Evolutionary conservation across 2,329 filamentous ascomycete genomes (phyloP).

Genomic region (Calonectria crousiana): DNA sequence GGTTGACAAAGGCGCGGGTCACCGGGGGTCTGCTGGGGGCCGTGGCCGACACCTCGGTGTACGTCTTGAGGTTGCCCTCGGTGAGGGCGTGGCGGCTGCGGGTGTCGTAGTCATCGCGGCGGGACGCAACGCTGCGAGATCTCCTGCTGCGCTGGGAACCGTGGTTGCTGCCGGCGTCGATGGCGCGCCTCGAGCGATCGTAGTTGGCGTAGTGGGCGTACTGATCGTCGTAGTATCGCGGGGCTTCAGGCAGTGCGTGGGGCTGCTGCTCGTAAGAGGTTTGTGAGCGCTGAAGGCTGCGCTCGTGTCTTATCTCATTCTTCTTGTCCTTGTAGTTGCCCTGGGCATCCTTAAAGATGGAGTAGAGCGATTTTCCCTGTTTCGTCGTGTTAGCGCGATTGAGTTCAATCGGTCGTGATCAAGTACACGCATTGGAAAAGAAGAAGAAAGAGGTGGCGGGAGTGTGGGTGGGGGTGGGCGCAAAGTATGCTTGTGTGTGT

Average conservation of each 20-base stretch:
- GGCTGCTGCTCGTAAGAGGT: constrained; percentile 63
- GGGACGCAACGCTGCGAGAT: constrained; percentile 51
- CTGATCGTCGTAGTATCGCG: constrained; percentile 46
- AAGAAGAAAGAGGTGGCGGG: background rate
- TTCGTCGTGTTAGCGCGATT: constrained; percentile 14
- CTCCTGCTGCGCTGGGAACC: constrained; percentile 58
- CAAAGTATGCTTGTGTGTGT: background rate
- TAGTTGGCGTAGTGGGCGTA: constrained; percentile 49
- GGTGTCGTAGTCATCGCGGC: constrained; percentile 42
- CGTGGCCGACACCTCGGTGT: constrained; percentile 65
- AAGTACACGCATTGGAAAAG: background rate
- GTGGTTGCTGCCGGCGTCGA: constrained; percentile 51
- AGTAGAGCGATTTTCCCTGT: constrained; percentile 89
- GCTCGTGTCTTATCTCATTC: constrained; percentile 79
- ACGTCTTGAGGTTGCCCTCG: constrained; percentile 63
- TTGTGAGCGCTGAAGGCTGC: constrained; percentile 70
- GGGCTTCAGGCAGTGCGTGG: constrained; percentile 30
- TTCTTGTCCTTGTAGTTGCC: constrained; percentile 90
- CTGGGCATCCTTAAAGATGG: constrained; percentile 92
- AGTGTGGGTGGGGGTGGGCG: background rate
- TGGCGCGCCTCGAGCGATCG: constrained; percentile 47
- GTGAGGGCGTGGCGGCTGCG: constrained; percentile 60
- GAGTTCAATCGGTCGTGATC: constrained; percentile 11
- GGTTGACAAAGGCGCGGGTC: constrained; percentile 55
- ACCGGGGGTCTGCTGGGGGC: constrained; percentile 58